A percentile compares a stretch with the other conserved stretches of the same genome.
Conservation (phyloP, 2,329 filamentous ascomycete species). For the Acrocalymma vagum region DNA sequence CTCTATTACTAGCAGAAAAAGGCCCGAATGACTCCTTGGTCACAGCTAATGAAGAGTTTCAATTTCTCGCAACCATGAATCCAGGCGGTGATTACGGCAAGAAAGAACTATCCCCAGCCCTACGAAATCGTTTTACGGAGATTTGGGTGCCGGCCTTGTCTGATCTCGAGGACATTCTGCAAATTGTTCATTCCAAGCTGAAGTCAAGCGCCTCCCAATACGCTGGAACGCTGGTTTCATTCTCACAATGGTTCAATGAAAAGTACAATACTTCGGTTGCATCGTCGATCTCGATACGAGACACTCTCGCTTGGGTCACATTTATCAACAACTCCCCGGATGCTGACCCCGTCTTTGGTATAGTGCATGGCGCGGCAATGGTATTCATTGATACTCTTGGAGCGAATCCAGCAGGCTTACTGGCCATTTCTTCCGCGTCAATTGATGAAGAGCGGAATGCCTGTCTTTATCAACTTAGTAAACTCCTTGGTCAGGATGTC, state of each 20-base stretch:
- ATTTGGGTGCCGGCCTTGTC: conserved; percentile 96
- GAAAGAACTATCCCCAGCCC: conserved; percentile 91
- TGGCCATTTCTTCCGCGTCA: conserved; percentile 74
- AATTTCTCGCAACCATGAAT: conserved; percentile 99
- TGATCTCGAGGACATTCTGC: conserved; percentile 82
- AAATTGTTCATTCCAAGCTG: conserved; percentile 85
- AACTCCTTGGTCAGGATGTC: conserved; percentile 72
- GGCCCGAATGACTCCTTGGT: conserved; percentile 85
- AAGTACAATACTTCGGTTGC: conserved; percentile 78
- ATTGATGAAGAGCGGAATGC: conserved; percentile 74
- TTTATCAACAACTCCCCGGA: conserved; percentile 79
- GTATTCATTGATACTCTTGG: conserved; percentile 96
- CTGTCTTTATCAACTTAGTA: conserved; percentile 77
- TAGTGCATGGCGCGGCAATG: conserved; percentile 89
- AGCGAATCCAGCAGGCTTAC: conserved; percentile 89
- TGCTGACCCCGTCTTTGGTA: conserved; percentile 58
- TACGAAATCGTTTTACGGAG: conserved; percentile 96
- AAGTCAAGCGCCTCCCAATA: conserved; percentile 62
- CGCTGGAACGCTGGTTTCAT: conserved; percentile 78
- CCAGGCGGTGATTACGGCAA: conserved; percentile 98
- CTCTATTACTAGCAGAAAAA: conserved; percentile 91
- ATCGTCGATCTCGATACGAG: conserved; percentile 86
- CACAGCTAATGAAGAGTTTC: conserved; percentile 79
- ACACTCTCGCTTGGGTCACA: conserved; percentile 90
- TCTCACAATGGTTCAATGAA: conserved; percentile 91